phyloP scores from a whole-genome alignment of 805 yeast genomes.

The Candida verbasci region DNA sequence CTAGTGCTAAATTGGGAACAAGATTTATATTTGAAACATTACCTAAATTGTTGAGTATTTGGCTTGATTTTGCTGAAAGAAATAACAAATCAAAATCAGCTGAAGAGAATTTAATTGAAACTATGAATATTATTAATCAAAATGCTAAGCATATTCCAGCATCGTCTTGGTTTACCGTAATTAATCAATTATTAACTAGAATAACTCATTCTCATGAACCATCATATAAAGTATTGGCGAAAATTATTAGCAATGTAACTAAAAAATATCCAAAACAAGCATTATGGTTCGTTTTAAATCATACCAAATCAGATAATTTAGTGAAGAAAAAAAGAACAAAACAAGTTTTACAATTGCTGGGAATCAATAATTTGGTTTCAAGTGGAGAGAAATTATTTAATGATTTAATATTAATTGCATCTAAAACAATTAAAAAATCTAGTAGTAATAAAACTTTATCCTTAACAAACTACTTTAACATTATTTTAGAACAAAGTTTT shows the following conservation, averaged over 20 bases:
- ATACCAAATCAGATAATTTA: conserved; percentile 51
- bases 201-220: conserved; percentile 57
- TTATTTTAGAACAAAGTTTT: conserved; percentile 27
- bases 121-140: conserved; percentile 45
- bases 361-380: conserved; percentile 9
- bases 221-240: conserved; percentile 52
- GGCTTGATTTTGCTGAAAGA: conserved; percentile 69
- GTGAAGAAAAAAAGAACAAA: conserved; percentile 24
- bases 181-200: conserved; percentile 83
- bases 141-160: conserved; percentile 44
- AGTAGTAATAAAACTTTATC: conserved; percentile 29
- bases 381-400: conserved; percentile 35
- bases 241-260: conserved; percentile 56
- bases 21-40: conserved; percentile 74
- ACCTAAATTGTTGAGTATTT: conserved; percentile 84
- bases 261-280: conserved; percentile 73
- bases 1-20: conserved; percentile 58
- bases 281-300: conserved; percentile 79
- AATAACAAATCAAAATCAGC: conserved; percentile 22
- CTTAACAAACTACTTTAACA: conserved; percentile 38
- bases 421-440: conserved; percentile 31
- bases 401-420: conserved; percentile 41
- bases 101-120: conserved; percentile 37
- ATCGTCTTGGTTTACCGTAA: conserved; percentile 71
- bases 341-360: conserved; percentile 14